Conservation (phyloP, 257 asterid species). For the Petrea volubilis region DNA sequence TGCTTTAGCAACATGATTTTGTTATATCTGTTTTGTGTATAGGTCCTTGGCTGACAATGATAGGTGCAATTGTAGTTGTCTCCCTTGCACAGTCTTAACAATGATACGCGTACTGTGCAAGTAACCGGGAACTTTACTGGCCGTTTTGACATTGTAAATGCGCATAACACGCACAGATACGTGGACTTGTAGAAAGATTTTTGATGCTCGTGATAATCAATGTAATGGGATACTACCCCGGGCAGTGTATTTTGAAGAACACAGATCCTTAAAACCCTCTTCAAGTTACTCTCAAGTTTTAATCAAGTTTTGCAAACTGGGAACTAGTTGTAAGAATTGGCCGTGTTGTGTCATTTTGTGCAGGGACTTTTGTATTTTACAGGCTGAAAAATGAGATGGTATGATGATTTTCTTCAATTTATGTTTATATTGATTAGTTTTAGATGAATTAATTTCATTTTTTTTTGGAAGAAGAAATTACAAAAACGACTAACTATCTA, state of each 20-base stretch:
- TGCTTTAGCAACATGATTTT: conserved; percentile 4
- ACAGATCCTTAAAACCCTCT: background rate
- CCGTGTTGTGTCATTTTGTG: background rate
- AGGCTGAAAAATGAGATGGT: no score
- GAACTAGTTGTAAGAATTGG: background rate
- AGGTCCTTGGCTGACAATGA: background rate
- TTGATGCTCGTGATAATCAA: background rate
- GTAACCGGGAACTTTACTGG: background rate
- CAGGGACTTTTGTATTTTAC: background rate
- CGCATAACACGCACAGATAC: background rate
- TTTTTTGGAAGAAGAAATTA: no score
- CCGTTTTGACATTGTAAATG: background rate
- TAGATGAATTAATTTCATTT: no score
- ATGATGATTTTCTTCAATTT: no score
- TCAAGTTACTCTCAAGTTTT: background rate
- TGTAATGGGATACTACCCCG: background rate
- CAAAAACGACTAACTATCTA: no score
- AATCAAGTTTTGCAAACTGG: background rate
- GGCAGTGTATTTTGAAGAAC: background rate
- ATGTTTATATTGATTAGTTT: no score
- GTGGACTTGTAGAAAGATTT: background rate
- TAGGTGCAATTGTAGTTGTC: background rate
- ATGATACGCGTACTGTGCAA: background rate
- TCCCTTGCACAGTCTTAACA: background rate
- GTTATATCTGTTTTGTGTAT: background rate